These are phyloP conservation scores for Flaveria ramosissima DNA, from an alignment of 129 eudicot genomes.

Conservation along the genomic window DNA sequence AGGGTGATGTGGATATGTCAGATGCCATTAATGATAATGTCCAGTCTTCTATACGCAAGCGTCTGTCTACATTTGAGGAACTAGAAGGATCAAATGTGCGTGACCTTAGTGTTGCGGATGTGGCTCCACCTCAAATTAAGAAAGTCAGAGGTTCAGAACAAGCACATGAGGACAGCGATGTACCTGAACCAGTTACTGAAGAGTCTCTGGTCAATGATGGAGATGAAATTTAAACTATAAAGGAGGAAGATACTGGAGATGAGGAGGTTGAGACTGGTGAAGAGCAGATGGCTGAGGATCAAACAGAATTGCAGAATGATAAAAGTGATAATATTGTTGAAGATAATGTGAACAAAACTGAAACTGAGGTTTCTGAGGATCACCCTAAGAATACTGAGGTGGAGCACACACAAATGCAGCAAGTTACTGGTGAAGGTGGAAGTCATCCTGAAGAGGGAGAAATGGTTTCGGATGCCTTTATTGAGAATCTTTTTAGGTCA, in stretches of 20 bases:
- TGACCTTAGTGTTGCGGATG: constrained; percentile 45
- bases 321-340: constrained; percentile 34
- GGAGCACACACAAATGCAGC: constrained; percentile 52
- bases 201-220: constrained; percentile 42
- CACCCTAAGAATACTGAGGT: constrained; percentile 32
- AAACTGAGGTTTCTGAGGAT: constrained; percentile 46
- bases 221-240: constrained; percentile 36
- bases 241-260: constrained; percentile 55
- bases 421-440: constrained; percentile 44
- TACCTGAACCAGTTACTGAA: constrained; percentile 45
- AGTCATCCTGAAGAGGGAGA: constrained; percentile 86
- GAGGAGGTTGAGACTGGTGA: constrained; percentile 43
- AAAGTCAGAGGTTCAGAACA: constrained; percentile 58
- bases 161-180: constrained; percentile 46
- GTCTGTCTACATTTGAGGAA: constrained; percentile 51
- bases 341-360: constrained; percentile 45
- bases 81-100: constrained; percentile 47
- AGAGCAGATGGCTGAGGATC: constrained; percentile 39
- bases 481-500: constrained; percentile 35
- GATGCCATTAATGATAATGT: constrained; percentile 47
- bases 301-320: constrained; percentile 42
- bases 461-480: constrained; percentile 40
- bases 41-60: constrained; percentile 57
- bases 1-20: constrained; percentile 61
- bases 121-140: constrained; percentile 44